Conservation (phyloP, 371 early-diverging fungal species). For the Circinella minor region DNA sequence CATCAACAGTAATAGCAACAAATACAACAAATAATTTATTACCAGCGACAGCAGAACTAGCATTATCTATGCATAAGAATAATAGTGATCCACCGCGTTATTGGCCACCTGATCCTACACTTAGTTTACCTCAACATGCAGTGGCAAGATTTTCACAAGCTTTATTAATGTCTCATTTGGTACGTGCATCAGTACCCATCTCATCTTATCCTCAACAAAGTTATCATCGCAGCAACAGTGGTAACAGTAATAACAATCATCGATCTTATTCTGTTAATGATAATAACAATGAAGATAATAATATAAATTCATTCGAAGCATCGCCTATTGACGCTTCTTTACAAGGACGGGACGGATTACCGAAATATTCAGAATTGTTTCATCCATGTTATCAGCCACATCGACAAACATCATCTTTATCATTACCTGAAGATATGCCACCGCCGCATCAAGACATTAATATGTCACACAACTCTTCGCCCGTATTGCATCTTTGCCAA, state of each 20-base stretch:
- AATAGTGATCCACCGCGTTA: conserved; percentile 15
- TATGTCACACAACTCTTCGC: no score
- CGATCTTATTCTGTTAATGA: no score
- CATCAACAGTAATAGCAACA: background rate
- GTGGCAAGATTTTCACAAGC: conserved; percentile 21
- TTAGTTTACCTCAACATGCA: conserved; percentile 14
- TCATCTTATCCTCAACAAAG: background rate
- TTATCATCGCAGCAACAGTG: no score
- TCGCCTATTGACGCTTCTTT: no score
- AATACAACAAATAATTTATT: no score
- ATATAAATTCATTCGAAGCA: no score
- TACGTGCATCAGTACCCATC: background rate
- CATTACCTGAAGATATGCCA: background rate
- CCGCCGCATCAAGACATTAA: background rate
- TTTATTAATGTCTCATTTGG: conserved; percentile 12
- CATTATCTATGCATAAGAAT: no score
- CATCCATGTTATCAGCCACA: background rate
- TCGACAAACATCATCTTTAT: background rate
- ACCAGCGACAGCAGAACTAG: no score
- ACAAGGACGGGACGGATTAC: background rate
- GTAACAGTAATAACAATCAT: no score
- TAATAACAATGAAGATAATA: no score
- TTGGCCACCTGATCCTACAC: conserved; percentile 11
- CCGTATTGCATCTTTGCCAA: no score
- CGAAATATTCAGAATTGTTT: background rate